These are phyloP conservation scores for Spergularia marina DNA, from an alignment of 148 eudicot genomes.

Conservation along the genomic window DNA sequence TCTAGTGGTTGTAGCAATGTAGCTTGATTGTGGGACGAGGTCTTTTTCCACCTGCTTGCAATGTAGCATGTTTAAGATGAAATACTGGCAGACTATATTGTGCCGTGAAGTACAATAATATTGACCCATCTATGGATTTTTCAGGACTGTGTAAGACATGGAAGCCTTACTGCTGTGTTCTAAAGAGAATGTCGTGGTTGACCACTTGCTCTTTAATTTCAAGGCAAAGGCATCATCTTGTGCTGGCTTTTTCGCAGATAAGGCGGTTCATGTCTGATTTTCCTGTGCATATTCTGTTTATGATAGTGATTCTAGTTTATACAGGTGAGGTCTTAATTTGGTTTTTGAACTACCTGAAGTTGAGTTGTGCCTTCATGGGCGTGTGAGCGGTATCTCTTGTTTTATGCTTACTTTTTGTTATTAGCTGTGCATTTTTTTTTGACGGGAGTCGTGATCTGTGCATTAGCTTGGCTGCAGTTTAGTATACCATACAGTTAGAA, in stretches of 20 bases:
- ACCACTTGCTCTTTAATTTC: constrained; percentile 32
- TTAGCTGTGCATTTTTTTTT: too few relatives aligned
- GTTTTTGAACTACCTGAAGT: too few relatives aligned
- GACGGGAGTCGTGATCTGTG: too few relatives aligned
- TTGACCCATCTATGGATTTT: constrained; percentile 20
- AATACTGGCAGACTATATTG: not conserved
- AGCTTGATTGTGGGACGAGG: not conserved
- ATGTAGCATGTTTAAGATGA: not conserved
- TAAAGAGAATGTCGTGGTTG: constrained; percentile 37
- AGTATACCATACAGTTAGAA: too few relatives aligned
- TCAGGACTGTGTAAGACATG: constrained; percentile 46
- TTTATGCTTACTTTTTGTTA: too few relatives aligned
- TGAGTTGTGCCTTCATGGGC: too few relatives aligned
- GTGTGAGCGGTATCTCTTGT: too few relatives aligned
- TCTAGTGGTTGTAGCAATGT: not conserved
- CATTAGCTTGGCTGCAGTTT: too few relatives aligned
- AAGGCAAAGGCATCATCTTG: constrained; percentile 27
- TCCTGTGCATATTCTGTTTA: not conserved
- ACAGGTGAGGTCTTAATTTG: too few relatives aligned
- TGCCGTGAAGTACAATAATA: not conserved
- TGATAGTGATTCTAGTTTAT: too few relatives aligned
- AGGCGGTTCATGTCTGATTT: constrained; percentile 16
- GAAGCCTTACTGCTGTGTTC: constrained; percentile 37
- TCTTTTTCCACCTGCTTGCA: not conserved
- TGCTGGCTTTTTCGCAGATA: constrained; percentile 20